phyloP scores from a whole-genome alignment of 2,329 filamentous ascomycete genomes.

The Fonsecaea erecta region DNA sequence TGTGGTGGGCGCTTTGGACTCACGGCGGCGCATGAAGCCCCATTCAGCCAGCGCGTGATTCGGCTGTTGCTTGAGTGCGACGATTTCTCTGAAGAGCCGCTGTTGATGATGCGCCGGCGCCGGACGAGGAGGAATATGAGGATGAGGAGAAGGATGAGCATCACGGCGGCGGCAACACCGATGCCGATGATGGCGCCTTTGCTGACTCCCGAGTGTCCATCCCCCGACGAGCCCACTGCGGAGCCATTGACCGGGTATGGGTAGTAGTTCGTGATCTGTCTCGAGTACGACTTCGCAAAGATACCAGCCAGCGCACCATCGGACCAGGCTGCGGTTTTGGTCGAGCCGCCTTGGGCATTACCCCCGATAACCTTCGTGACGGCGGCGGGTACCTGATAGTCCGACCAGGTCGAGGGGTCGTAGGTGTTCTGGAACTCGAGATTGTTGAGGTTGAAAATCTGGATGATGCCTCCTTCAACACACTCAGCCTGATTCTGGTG shows the following conservation, averaged over 20 bases:
- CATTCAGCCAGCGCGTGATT: conserved; percentile 32
- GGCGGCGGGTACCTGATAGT: conserved; percentile 42
- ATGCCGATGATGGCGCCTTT: conserved; percentile 65
- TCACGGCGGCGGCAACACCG: conserved; percentile 64
- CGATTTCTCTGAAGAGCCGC: conserved; percentile 30
- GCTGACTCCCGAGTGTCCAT: conserved; percentile 22
- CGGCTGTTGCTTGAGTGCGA: conserved; percentile 26
- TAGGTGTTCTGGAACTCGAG: conserved; percentile 42
- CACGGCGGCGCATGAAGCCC: conserved; percentile 20
- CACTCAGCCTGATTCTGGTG: conserved; percentile 33
- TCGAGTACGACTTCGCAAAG: conserved; percentile 62
- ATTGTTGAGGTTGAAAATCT: conserved; percentile 51
- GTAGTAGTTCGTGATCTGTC: conserved; percentile 62
- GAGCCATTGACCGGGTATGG: conserved; percentile 56
- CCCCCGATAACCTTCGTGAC: conserved; percentile 45
- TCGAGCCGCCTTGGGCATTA: conserved; percentile 43
- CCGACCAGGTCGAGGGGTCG: conserved; percentile 40
- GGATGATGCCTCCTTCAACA: conserved; percentile 45
- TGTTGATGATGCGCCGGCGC: conserved; percentile 40
- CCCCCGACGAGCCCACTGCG: conserved; percentile 27
- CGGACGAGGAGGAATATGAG: conserved; percentile 61
- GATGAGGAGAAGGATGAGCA: conserved; percentile 44
- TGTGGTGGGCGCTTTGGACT: conserved; percentile 15
- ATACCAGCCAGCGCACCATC: conserved; percentile 54
- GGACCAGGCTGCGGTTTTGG: conserved; percentile 30